phyloP scores from a whole-genome alignment of 2,329 filamentous ascomycete species.

The Lachnellula arida region DNA sequence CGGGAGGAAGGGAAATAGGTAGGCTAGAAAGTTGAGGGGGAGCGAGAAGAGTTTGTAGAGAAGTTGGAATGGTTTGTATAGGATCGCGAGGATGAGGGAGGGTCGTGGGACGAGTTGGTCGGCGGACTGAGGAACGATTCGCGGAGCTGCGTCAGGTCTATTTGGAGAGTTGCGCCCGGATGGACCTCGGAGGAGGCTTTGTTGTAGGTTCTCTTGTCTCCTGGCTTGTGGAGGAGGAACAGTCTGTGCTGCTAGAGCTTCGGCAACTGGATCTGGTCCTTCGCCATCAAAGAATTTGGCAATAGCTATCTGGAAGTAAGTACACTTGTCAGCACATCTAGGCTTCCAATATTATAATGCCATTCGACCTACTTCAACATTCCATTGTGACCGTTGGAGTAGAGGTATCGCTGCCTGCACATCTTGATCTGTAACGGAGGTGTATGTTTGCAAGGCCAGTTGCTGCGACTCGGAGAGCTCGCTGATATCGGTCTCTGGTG shows the following conservation, averaged over 20 bases:
- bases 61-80: constrained; percentile 78
- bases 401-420: constrained; percentile 70
- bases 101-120: constrained; percentile 62
- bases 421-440: constrained; percentile 81
- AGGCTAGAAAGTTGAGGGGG: constrained; percentile 49
- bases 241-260: constrained; percentile 62
- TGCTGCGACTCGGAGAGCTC: constrained; percentile 75
- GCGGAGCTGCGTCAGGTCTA: constrained; percentile 65
- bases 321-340: background rate
- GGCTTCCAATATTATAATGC: background rate
- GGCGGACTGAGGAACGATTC: constrained; percentile 73
- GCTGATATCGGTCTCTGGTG: constrained; percentile 53
- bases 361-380: constrained; percentile 64
- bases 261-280: constrained; percentile 72
- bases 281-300: constrained; percentile 98
- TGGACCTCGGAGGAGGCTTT: constrained; percentile 42
- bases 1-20: constrained; percentile 71
- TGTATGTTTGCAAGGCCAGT: constrained; percentile 81
- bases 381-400: constrained; percentile 88
- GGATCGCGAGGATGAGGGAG: constrained; percentile 69
- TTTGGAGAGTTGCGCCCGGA: constrained; percentile 29
- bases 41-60: constrained; percentile 67
- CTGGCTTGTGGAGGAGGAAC: constrained; percentile 57
- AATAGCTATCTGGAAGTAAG: constrained; percentile 70
- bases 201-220: constrained; percentile 70